Base-by-base conservation (phyloP, 257 asterid species). In the Lycium ferocissimum region DNA sequence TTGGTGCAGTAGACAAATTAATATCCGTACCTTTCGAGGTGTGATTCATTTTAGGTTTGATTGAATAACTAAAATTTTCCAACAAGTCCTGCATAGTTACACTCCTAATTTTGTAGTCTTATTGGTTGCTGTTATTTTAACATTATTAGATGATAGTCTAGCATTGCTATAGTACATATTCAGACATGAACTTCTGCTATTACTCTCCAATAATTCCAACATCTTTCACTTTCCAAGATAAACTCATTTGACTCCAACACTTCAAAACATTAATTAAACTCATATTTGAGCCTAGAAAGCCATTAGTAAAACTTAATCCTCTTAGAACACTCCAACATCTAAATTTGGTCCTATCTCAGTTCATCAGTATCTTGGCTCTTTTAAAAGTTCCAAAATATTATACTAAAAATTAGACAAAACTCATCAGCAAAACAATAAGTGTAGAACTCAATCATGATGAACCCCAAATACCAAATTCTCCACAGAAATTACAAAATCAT, bases 171-270 rank as follows among this genome's bases (percentile, higher is more conserved):
- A 43, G n/a, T 73, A 47, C 81, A 49, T 22, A 75, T 22, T 49
- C 81, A 49, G 3, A 47, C 61, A 45, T 51, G 45, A 49, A 49
- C 43, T 22, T 47, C n/a, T 9, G 2, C 14, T 71, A 9, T 72
- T 43, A n/a, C 80, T 72, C 18, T 51, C 18, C 61, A 45, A 72
- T 10, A 45, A n/a, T 45, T 45, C 49, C 49, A 15, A 37, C 53
- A 38, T 38, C 78, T 70, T 70, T 70, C 53, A 70, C n/a, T 66
- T 66, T 14, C 73, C 80, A 73, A 45, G 59, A 73, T 10, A 45
- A 45, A 73, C 9, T n/a, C 4, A 11, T 72, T 20, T n/a, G 11
- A 35, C 33, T n/a, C 33, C 33, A 26, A 26, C 33, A 26, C 33
- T 26, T 26, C 33, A 26, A 26, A 26, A 26, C 33, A 26, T 26